Percentiles rank a stretch among this genome's conserved stretches.
Conservation (phyloP, 1,284 basidiomycete species). For the Acaromyces ingoldii region DNA sequence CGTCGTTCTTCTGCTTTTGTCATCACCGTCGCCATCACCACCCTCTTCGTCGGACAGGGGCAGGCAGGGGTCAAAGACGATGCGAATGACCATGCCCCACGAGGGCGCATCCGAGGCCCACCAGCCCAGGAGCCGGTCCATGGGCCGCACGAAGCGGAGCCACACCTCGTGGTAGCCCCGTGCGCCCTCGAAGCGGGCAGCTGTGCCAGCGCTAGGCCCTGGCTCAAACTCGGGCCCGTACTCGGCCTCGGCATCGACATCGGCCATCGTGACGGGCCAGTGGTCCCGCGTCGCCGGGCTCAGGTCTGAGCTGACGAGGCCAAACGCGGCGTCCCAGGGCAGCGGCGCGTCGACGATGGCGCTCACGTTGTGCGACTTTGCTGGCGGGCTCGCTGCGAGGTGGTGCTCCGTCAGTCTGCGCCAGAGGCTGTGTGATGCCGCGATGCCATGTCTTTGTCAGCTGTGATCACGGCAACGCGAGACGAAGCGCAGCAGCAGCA, state of each 20-base stretch:
- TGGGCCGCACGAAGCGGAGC: neutral
- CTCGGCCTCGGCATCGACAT: neutral
- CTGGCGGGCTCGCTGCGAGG: conserved; percentile 7
- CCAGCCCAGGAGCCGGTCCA: conserved; percentile 1
- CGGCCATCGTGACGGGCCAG: neutral
- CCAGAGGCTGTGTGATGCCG: too few relatives aligned
- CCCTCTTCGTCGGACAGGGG: too few relatives aligned
- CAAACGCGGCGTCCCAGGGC: conserved; percentile 2
- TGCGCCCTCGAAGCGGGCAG: neutral
- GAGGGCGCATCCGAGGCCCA: conserved; percentile 4
- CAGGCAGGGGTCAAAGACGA: conserved; percentile 4
- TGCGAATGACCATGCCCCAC: conserved; percentile 1
- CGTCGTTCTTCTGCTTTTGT: neutral
- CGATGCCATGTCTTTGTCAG: too few relatives aligned
- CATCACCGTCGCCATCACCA: too few relatives aligned
- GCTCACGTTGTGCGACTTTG: neutral
- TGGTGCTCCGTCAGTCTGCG: too few relatives aligned
- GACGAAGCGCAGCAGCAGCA: too few relatives aligned
- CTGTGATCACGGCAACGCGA: too few relatives aligned
- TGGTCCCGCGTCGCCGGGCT: neutral
- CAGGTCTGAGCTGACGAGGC: neutral
- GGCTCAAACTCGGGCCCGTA: too few relatives aligned
- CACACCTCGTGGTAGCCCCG: conserved; percentile 1
- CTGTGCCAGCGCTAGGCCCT: neutral
- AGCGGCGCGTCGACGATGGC: neutral